Evolutionary conservation across 495 filamentous ascomycete genomes (phyloP), one percentile per base, ranked within the genome.

Genomic region (Talaromyces nanjingensis): DNA sequence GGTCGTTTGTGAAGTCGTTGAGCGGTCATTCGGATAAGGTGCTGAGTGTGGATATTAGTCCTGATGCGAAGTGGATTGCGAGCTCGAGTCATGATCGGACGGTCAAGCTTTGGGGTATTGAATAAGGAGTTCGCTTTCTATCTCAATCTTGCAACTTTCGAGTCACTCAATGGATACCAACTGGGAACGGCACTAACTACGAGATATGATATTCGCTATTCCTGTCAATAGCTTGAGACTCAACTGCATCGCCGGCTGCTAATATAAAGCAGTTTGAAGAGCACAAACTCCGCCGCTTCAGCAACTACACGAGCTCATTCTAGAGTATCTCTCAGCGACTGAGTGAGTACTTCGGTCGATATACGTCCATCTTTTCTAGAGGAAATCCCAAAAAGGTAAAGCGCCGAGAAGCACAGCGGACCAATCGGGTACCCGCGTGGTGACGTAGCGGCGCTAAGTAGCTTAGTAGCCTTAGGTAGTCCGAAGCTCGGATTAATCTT

Each of bases 31-130:
- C 91, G 1, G 92, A 91, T 9, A 93, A 96, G 60, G 93, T 98
- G 27, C 83, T 96, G 29, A 93, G 91, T 67, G 88, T 89, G 8
- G 94, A 99, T 79, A 84, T 96, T 47, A 92, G 87, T 69, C 75
- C 81, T 63, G 91, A 98, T 75, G 90, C 86, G 29, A 87, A 82
- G 70, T 99, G 93, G 91, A 93, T 99, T 76, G 89, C 90, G 2
- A 96, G 91, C 73, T 89, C 90, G 67, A 93, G 94, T 12, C 89
- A 96, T 72, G 94, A 99, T 75, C 84, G 92, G 16, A 98, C 93
- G 1, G 91, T 97, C 57, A 99, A 98, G 75, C 77, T 99, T 3
- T 99, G 94, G 94, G 93, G 91, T 2, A 84, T 90, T 65, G 92
- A 97, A 65, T 92, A 92, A 77, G 81, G 5, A 22, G 6, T 9